phyloP scores from a whole-genome alignment of 2,329 filamentous ascomycete species.

The Alternaria conjuncta region DNA sequence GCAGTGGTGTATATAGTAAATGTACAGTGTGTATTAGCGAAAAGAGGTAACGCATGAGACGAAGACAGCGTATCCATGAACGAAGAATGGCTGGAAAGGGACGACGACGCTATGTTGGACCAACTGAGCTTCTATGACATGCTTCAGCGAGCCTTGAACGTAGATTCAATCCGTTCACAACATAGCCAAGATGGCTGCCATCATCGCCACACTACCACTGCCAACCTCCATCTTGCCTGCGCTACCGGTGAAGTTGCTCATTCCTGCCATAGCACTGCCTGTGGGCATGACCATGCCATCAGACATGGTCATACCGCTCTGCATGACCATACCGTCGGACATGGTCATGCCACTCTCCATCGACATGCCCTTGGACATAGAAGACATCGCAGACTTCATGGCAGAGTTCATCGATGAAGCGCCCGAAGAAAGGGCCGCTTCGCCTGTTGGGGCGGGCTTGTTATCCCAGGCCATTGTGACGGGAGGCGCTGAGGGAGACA shows the following conservation, averaged over 20 bases:
- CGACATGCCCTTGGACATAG: slow-evolving; percentile 41
- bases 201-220: slow-evolving; percentile 9
- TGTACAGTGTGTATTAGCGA: not conserved
- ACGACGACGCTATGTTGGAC: not conserved
- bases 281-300: slow-evolving; percentile 6
- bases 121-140: not conserved
- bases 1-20: not conserved
- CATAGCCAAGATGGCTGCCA: slow-evolving; percentile 20
- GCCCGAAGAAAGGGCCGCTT: not conserved
- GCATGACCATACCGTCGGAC: slow-evolving; percentile 40
- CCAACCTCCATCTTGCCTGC: slow-evolving; percentile 11
- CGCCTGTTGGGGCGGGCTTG: not conserved
- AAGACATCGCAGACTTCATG: slow-evolving; percentile 45
- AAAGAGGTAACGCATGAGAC: not conserved
- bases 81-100: not conserved
- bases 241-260: slow-evolving; percentile 17
- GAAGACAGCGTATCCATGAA: not conserved
- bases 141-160: not conserved
- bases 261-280: slow-evolving; percentile 33
- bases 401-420: slow-evolving; percentile 2
- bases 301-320: not conserved
- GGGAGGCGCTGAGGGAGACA: slow-evolving; percentile 9
- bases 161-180: not conserved
- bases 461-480: slow-evolving; percentile 31
- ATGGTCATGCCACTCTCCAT: slow-evolving; percentile 37